Conservation (phyloP, 495 filamentous ascomycete genomes). For the Parmelia sp. region DNA sequence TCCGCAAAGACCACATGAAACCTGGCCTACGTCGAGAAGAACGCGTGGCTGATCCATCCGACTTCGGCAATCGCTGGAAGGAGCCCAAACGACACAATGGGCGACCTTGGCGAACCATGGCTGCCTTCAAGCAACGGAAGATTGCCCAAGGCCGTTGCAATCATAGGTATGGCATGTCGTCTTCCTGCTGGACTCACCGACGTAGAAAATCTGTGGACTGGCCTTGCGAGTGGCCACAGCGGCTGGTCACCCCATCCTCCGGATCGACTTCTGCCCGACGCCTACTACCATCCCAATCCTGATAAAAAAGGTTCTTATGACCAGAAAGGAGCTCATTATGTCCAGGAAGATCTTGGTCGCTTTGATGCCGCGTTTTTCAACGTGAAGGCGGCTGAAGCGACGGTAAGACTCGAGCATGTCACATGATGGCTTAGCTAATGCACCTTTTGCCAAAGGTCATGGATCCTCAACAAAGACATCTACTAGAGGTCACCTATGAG, state of each 20-base stretch:
- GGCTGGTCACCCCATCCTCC: conserved; percentile 3
- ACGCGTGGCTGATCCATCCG: too few relatives aligned
- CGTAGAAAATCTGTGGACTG: conserved; percentile 3
- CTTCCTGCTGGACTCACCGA: conserved; percentile 1
- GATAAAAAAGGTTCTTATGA: conserved; percentile 11
- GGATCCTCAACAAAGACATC: conserved; percentile 51
- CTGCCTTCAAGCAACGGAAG: not conserved
- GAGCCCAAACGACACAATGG: too few relatives aligned
- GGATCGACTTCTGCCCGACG: conserved; percentile 2
- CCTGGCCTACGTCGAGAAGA: too few relatives aligned
- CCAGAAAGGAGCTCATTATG: conserved; percentile 27
- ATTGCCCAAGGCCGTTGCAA: not conserved
- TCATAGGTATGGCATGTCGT: conserved; percentile 1
- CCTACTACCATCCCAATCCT: conserved; percentile 11
- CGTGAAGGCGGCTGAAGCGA: not conserved
- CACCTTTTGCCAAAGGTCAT: conserved; percentile 36
- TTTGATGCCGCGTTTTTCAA: conserved; percentile 39
- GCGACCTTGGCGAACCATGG: not conserved
- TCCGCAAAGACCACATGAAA: too few relatives aligned
- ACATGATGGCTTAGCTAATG: too few relatives aligned
- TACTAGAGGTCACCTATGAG: conserved; percentile 38
- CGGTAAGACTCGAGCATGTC: too few relatives aligned
- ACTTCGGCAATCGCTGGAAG: too few relatives aligned
- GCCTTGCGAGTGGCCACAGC: not conserved
- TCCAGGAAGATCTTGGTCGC: conserved; percentile 40